Conservation (phyloP, 805 yeast species). For the Wickerhamiella dianesei region DNA sequence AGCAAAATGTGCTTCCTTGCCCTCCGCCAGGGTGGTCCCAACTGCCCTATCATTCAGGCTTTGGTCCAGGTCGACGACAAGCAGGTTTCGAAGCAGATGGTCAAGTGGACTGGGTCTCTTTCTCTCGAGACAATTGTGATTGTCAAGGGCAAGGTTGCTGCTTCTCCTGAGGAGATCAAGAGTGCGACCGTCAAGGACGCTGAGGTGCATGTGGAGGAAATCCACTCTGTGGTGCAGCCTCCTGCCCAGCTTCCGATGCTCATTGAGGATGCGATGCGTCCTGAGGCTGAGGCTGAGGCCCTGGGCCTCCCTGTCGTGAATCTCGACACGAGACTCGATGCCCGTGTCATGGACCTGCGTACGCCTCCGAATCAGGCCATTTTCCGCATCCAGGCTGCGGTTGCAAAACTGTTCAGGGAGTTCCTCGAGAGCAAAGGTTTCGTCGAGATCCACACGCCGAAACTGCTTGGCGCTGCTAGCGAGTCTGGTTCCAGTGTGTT, state of each 20-base stretch:
- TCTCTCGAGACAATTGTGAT: constrained; percentile 83
- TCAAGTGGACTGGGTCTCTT: constrained; percentile 83
- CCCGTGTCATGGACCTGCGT: constrained; percentile 92
- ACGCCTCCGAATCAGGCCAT: constrained; percentile 96
- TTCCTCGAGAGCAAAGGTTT: constrained; percentile 55
- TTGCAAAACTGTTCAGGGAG: constrained; percentile 78
- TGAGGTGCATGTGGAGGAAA: constrained; percentile 65
- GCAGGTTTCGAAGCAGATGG: constrained; percentile 80
- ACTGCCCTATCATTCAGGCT: constrained; percentile 51
- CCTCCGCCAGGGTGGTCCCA: constrained; percentile 74
- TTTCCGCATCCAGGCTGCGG: constrained; percentile 86
- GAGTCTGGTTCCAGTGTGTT: constrained; percentile 98
- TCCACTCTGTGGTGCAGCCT: constrained; percentile 69
- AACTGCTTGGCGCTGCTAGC: constrained; percentile 85
- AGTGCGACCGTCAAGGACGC: constrained; percentile 84
- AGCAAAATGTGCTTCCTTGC: constrained; percentile 85
- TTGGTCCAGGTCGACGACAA: constrained; percentile 63
- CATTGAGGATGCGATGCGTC: constrained; percentile 92
- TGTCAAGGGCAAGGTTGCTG: constrained; percentile 71
- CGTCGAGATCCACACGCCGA: constrained; percentile 92
- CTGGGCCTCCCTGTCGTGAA: constrained; percentile 86
- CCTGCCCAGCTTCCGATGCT: constrained; percentile 88
- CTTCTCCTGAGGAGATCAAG: constrained; percentile 75
- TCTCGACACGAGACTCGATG: constrained; percentile 88
- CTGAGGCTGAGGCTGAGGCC: constrained; percentile 72